Conservation (phyloP, 2,329 filamentous ascomycete genomes). For the Epichloe aotearoae region DNA sequence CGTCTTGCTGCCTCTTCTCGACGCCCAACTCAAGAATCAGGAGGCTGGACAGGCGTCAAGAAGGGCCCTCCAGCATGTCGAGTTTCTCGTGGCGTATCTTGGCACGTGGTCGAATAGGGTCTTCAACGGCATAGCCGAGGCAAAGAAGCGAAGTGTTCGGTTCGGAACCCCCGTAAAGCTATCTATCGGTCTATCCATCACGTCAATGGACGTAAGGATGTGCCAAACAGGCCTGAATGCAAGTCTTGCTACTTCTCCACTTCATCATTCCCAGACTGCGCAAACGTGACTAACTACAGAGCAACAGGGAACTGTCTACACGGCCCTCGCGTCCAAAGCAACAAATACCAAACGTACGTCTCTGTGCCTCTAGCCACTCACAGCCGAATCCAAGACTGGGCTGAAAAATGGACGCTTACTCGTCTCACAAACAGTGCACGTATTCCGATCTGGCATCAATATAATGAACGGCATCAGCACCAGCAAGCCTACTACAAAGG, state of each 20-base stretch:
- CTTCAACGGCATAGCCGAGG: conserved; percentile 55
- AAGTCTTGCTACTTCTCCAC: conserved; percentile 8
- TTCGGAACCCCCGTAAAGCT: conserved; percentile 45
- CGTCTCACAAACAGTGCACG: conserved; percentile 30
- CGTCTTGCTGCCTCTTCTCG: conserved; percentile 34
- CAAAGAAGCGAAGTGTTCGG: conserved; percentile 53
- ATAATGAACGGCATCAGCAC: conserved; percentile 48
- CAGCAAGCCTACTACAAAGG: conserved; percentile 23
- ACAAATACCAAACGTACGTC: conserved; percentile 23
- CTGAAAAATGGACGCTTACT: neutral
- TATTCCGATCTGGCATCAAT: conserved; percentile 40
- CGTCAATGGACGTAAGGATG: conserved; percentile 46
- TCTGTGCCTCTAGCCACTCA: neutral
- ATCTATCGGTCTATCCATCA: conserved; percentile 29
- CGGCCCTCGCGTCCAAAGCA: conserved; percentile 27
- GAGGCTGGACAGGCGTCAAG: conserved; percentile 32
- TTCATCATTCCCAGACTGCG: neutral
- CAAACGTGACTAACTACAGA: neutral
- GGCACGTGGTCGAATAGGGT: conserved; percentile 44
- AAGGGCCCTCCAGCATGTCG: conserved; percentile 45
- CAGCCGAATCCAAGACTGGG: neutral
- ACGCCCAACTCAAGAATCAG: conserved; percentile 33
- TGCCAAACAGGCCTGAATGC: conserved; percentile 22
- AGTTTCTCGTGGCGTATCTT: conserved; percentile 48
- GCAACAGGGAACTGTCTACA: conserved; percentile 26